Base-by-base conservation (phyloP, 202 grass and related monocot species). In the Digitaria exilis region DNA sequence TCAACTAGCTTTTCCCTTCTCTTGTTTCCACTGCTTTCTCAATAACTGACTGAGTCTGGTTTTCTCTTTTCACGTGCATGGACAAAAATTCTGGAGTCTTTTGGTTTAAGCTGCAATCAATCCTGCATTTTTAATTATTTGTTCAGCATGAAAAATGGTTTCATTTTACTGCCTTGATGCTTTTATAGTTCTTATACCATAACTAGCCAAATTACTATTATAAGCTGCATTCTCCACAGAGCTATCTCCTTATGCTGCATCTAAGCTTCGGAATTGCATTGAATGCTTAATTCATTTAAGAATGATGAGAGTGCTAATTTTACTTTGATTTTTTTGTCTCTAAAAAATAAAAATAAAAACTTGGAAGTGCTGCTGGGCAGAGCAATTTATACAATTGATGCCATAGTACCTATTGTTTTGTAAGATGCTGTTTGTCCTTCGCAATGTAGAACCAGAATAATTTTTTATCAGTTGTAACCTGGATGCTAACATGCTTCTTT, bases 401-500 rank as follows among this genome's bases (percentile, higher is more conserved):
- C 22, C 57, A n/a, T 58, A 42, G 54, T 71, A 55, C 6, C 72
- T 59, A 25, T 15, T 65, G 12, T 32, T 73, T 72, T n/a, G 10
- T 39, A 49, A 71, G 43, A 50, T 71, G 46, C 37, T 78, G 29
- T 50, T 50, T 62, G n/a, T 63, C 71, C 44, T 71, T 77, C 58
- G 24, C 4, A 73, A 73, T 65, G n/a, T 79, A 58, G 28, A 79
- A 57, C 42, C n/a, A 65, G 28, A 82, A 56, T 39, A 28, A 7
- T 43, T 78, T 26, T 66, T 67, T 30, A 35, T n/a, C 51, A 51
- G n/a, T 75, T 68, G 29, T 66, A 56, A 60, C n/a, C 65, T 82
- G 59, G 50, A 64, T 69, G 55, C 45, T 75, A 74, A 78, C 71
- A 45, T 54, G 14, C 60, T 22, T 75, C 6, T 78, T 75, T 85